Evolutionary conservation across 2,329 filamentous ascomycete genomes (phyloP).

Genomic region (Penicillium sumatraense): DNA sequence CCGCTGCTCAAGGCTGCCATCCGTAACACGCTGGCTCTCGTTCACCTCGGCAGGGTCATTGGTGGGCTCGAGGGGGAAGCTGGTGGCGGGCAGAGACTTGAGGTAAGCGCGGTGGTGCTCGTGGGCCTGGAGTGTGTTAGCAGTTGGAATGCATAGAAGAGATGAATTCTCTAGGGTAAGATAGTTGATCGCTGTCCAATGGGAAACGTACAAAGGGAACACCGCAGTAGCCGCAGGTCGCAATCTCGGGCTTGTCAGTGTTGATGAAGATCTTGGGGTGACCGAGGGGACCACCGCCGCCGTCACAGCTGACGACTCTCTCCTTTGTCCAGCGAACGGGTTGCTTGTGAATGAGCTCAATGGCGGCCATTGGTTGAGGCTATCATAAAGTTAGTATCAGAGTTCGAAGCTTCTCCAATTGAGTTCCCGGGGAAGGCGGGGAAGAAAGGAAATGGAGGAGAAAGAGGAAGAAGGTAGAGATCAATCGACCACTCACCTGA

Average conservation of each 20-base stretch:
- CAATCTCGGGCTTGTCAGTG: conserved; percentile 95
- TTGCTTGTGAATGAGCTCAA: conserved; percentile 94
- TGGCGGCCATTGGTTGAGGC: conserved; percentile 88
- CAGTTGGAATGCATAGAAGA: neutral
- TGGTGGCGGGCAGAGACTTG: conserved; percentile 77
- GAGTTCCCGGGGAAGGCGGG: neutral
- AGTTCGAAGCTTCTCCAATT: neutral
- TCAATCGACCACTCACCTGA: conserved; percentile 67
- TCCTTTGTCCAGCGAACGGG: conserved; percentile 91
- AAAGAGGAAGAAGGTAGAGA: neutral
- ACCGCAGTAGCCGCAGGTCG: conserved; percentile 87
- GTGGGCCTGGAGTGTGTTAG: conserved; percentile 67
- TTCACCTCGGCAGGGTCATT: conserved; percentile 64
- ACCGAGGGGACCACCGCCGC: conserved; percentile 85
- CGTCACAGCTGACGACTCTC: conserved; percentile 82
- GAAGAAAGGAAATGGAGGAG: neutral
- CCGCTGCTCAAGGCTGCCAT: conserved; percentile 64
- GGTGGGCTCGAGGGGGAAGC: conserved; percentile 75
- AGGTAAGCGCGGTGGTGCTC: conserved; percentile 86
- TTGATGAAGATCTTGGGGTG: conserved; percentile 98
- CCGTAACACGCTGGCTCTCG: conserved; percentile 62
- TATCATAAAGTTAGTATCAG: conserved; percentile 44
- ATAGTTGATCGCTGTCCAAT: neutral
- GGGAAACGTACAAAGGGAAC: conserved; percentile 78
- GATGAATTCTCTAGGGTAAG: neutral